Evolutionary conservation across 305 asterid genomes (phyloP).

Genomic region (Fraxinus greggii): DNA sequence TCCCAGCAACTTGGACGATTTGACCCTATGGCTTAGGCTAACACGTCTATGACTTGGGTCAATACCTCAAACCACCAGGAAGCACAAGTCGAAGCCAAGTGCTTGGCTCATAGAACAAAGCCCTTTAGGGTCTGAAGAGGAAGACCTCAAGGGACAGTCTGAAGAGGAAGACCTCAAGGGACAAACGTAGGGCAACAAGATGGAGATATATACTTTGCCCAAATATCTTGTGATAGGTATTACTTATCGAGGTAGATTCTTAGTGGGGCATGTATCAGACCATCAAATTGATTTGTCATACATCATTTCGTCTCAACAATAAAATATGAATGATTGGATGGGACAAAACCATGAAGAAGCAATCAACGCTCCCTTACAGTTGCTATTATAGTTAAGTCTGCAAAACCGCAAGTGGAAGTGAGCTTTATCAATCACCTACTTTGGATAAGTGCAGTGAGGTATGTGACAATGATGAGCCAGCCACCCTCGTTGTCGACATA

Average conservation of each 20-base stretch:
- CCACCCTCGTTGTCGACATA: too few species aligned
- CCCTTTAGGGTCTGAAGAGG: not conserved
- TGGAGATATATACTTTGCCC: not conserved
- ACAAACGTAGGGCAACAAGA: not conserved
- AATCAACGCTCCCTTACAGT: not conserved
- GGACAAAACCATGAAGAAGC: not conserved
- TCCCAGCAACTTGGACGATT: not conserved
- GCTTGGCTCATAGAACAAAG: not conserved
- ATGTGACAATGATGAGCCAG: not conserved
- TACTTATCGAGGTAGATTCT: not conserved
- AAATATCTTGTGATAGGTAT: not conserved
- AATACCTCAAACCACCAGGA: not conserved
- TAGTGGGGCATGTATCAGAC: not conserved
- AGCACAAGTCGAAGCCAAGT: not conserved
- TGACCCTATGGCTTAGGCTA: not conserved
- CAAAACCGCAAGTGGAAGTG: not conserved
- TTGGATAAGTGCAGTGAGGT: not conserved
- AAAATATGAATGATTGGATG: not conserved
- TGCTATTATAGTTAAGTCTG: not conserved
- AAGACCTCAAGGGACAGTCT: not conserved
- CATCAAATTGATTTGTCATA: not conserved
- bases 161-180: not conserved
- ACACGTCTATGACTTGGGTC: not conserved
- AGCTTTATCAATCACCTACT: not conserved
- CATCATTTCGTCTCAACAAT: not conserved